These are phyloP conservation scores for Ganoderma sinense DNA, from an alignment of 1,284 basidiomycete genomes.

Conservation along the genomic window DNA sequence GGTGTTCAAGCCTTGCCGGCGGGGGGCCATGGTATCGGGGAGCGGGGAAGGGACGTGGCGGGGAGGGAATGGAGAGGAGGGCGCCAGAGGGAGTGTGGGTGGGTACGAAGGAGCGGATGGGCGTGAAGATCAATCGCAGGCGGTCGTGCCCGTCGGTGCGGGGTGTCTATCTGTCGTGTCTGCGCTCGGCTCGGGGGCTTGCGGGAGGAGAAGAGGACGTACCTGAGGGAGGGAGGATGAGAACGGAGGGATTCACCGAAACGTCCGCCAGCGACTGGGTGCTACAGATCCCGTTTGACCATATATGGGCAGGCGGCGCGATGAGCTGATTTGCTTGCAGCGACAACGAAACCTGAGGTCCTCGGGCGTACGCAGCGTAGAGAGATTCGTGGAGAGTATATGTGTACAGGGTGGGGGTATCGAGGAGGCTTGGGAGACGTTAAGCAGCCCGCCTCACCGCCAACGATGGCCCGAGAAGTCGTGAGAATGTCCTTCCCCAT, in stretches of 20 bases:
- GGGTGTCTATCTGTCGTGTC: slow-evolving; percentile 2
- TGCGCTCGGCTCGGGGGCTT: not conserved
- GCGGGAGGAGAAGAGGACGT: not conserved
- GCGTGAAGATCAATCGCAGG: not conserved
- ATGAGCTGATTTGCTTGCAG: slow-evolving; percentile 10
- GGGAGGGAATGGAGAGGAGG: slow-evolving; percentile 22
- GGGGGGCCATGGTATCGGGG: slow-evolving; percentile 35
- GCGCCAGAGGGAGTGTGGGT: slow-evolving; percentile 1
- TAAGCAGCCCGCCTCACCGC: not conserved
- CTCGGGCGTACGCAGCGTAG: not conserved
- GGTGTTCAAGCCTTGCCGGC: slow-evolving; percentile 37
- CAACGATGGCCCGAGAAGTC: slow-evolving; percentile 1
- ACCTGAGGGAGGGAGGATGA: slow-evolving; percentile 3
- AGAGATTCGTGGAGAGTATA: not conserved
- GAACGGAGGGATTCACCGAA: slow-evolving; percentile 5
- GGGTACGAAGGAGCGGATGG: not conserved
- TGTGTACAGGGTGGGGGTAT: slow-evolving; percentile 4
- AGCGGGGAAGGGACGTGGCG: slow-evolving; percentile 11
- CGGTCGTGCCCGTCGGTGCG: not conserved
- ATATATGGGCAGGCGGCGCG: slow-evolving; percentile 22
- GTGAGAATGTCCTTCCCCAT: slow-evolving; percentile 22
- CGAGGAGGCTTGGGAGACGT: not conserved
- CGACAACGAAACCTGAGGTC: not conserved
- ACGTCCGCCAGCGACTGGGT: slow-evolving; percentile 27
- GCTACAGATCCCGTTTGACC: slow-evolving; percentile 27